A percentile compares a stretch with the other conserved stretches of the same genome.
These are phyloP conservation scores for Brassica hybrid DNA, from an alignment of 441 rosid species.

Conservation along the genomic window DNA sequence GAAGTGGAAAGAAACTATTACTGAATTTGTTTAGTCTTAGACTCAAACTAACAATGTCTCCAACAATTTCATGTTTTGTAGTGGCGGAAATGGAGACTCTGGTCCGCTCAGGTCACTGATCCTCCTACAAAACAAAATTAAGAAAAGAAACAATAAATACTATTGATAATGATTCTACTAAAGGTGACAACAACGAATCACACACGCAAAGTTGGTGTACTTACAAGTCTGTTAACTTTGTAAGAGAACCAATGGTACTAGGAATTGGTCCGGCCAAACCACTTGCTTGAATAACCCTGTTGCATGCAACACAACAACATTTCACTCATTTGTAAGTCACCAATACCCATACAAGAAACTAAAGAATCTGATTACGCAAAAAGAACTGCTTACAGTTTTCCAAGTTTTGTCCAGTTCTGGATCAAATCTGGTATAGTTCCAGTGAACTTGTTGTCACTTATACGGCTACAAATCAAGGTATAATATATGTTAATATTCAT, in stretches of 20 bases:
- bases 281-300: conserved; percentile 62
- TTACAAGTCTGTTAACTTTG: conserved; percentile 50
- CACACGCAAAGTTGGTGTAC: conserved; percentile 19
- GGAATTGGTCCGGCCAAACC: conserved; percentile 78
- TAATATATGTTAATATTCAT: not conserved
- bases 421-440: conserved; percentile 62
- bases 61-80: conserved; percentile 39
- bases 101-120: conserved; percentile 64
- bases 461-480: conserved; percentile 44
- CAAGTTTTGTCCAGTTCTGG: conserved; percentile 52
- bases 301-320: not conserved
- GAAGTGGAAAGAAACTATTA: conserved; percentile 10
- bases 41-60: conserved; percentile 50
- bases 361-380: not conserved
- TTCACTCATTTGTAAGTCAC: not conserved
- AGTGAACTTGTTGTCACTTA: conserved; percentile 54
- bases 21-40: not conserved
- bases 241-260: conserved; percentile 41
- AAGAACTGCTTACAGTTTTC: conserved; percentile 49
- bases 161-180: conserved; percentile 5
- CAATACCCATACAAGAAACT: not conserved
- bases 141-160: not conserved
- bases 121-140: conserved; percentile 50
- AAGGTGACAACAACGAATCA: not conserved
- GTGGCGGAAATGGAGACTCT: conserved; percentile 50